Evolutionary conservation across 345 rosid species (phyloP), one percentile per base, ranked within the genome.

Genomic region (Euclidium syriacum): DNA sequence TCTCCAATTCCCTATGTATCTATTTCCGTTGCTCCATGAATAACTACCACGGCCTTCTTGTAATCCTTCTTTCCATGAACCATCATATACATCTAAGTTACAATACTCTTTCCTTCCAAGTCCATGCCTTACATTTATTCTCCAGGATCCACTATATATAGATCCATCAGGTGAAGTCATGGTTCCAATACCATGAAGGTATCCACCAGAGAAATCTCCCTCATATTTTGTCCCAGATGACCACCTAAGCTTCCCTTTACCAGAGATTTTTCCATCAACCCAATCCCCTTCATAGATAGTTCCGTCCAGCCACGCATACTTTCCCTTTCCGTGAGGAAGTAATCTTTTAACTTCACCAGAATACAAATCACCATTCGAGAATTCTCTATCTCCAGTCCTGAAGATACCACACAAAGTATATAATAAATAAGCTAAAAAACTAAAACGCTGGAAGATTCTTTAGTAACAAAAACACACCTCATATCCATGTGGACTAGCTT

Each of bases 131-230:
- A 82, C 79, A 65, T 85, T 84, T 88, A 92, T 85, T 70, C 96
- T 83, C 98, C 96, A 89, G 40, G 79, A 62, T 46, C 98, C 98
- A 52, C 69, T 58, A 11, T 86, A 92, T 19, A 77, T 64, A 40
- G 91, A 85, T 7, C 81, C 78, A 78, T 86, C 83, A 25, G 76
- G 64, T 44, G 77, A 81, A 3, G 64, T 70, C 47, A 89, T 83
- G 42, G 80, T 78, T 52, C 96, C 98, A 58, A 68, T 56, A 27
- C 98, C 98, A 62, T 92, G 96, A 61, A 92, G 86, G 74, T 82
- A 84, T 58, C 85, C 91, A 25, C 96, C 96, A 3, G 91, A 89
- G 71, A 92, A 74, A 74, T 86, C 94, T 52, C 98, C 98, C 48
- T 82, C 87, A 19, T 86, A 89, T 54, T 66, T 85, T 12, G 86